Conservation (phyloP, 2,329 filamentous ascomycete genomes). For the Mycosphaerella arachidis region DNA sequence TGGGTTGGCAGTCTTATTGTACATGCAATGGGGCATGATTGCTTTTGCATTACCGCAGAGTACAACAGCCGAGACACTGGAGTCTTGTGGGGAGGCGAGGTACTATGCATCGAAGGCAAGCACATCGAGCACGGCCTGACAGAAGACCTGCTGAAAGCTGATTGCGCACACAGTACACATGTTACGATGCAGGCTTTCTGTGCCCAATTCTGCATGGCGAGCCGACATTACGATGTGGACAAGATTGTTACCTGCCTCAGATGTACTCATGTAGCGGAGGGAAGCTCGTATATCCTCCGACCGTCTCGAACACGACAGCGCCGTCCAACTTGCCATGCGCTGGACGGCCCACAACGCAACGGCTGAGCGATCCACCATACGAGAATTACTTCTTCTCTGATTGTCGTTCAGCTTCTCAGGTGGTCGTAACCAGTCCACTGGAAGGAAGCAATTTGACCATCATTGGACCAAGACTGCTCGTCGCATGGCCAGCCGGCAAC, state of each 20-base stretch:
- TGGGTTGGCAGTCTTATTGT: too few relatives aligned
- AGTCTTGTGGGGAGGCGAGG: background rate
- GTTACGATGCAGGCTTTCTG: constrained; percentile 36
- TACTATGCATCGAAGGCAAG: constrained; percentile 1
- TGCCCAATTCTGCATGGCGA: constrained; percentile 35
- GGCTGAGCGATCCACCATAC: constrained; percentile 55
- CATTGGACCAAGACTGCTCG: constrained; percentile 53
- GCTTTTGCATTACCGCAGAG: background rate
- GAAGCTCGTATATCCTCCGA: constrained; percentile 29
- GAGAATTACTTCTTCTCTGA: constrained; percentile 64
- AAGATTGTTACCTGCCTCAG: constrained; percentile 34
- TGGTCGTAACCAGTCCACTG: constrained; percentile 57
- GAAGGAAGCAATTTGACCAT: constrained; percentile 51
- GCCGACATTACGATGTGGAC: constrained; percentile 34
- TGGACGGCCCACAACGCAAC: constrained; percentile 35
- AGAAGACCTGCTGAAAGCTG: background rate
- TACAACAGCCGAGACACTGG: background rate
- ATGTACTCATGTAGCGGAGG: constrained; percentile 30
- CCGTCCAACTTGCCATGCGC: constrained; percentile 20
- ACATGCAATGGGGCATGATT: background rate
- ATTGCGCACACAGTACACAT: constrained; percentile 31
- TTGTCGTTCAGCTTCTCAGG: constrained; percentile 56
- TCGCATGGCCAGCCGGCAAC: constrained; percentile 62
- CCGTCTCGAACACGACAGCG: constrained; percentile 3
- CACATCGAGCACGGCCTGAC: background rate